These are phyloP conservation scores for Escallonia herrerae DNA, from an alignment of 129 eudicot genomes.

Conservation along the genomic window DNA sequence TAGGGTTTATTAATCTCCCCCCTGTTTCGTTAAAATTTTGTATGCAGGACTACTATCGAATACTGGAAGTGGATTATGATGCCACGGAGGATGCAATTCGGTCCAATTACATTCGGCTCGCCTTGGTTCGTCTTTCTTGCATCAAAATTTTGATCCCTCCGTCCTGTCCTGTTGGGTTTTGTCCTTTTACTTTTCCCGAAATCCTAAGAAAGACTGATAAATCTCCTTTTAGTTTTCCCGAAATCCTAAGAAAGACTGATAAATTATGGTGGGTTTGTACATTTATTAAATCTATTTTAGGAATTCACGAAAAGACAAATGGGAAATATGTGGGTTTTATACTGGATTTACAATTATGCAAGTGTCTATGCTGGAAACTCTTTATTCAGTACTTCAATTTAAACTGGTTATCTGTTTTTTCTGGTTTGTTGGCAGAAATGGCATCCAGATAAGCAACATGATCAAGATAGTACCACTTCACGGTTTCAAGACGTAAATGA, in stretches of 20 bases:
- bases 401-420: no score
- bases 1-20: constrained; percentile 8
- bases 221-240: neutral
- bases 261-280: no score
- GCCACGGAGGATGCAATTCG: constrained; percentile 85
- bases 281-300: no score
- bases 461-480: constrained; percentile 54
- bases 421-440: constrained; percentile 45
- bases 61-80: constrained; percentile 83
- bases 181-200: neutral
- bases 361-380: no score
- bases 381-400: no score
- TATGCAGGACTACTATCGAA: constrained; percentile 65
- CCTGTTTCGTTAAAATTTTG: neutral
- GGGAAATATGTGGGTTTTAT: no score
- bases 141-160: neutral
- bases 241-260: no score
- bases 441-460: constrained; percentile 91
- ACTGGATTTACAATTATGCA: no score
- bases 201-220: no score
- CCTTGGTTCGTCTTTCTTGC: constrained; percentile 41
- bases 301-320: no score
- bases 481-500: constrained; percentile 89
- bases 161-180: neutral
- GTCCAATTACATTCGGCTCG: constrained; percentile 81